Evolutionary conservation across 768 basidiomycete genomes (phyloP).

Genomic region (Russula brevipes): DNA sequence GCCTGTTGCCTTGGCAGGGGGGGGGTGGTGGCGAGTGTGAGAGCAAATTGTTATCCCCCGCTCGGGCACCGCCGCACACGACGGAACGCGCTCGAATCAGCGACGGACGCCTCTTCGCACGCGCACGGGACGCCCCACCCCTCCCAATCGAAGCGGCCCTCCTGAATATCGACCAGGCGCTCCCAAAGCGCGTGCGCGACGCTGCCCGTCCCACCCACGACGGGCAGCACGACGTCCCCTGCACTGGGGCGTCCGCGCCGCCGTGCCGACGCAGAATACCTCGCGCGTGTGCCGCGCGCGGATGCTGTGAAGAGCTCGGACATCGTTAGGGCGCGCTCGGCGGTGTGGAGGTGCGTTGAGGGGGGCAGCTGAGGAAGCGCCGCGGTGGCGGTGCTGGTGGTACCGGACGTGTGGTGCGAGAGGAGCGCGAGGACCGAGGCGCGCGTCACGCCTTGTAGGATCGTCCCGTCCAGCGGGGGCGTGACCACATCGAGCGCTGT

Average conservation of each 20-base stretch:
- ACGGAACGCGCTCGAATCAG: background rate
- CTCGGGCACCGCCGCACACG: too few species aligned
- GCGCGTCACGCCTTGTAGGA: constrained; percentile 89
- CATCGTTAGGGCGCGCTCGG: constrained; percentile 46
- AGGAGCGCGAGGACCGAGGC: constrained; percentile 78
- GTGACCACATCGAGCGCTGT: constrained; percentile 79
- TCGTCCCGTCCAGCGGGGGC: constrained; percentile 84
- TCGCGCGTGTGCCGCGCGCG: constrained; percentile 60
- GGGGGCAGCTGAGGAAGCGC: constrained; percentile 38
- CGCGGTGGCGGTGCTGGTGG: constrained; percentile 17
- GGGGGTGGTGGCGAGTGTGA: background rate
- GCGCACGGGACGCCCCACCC: constrained; percentile 55
- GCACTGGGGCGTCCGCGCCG: too few species aligned
- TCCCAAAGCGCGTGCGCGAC: constrained; percentile 67
- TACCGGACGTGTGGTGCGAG: constrained; percentile 33
- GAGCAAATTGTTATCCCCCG: too few species aligned
- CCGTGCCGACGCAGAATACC: constrained; percentile 81
- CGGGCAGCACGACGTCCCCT: constrained; percentile 46
- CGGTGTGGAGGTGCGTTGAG: constrained; percentile 37
- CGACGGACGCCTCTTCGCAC: constrained; percentile 24
- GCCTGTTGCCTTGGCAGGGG: background rate
- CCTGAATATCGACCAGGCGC: constrained; percentile 73
- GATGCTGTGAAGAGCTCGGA: constrained; percentile 41
- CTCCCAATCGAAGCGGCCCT: constrained; percentile 55
- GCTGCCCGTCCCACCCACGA: constrained; percentile 41